These are phyloP conservation scores for Chlamydomonas sphaeroides DNA, from an alignment of 139 green algal species.

Conservation along the genomic window DNA sequence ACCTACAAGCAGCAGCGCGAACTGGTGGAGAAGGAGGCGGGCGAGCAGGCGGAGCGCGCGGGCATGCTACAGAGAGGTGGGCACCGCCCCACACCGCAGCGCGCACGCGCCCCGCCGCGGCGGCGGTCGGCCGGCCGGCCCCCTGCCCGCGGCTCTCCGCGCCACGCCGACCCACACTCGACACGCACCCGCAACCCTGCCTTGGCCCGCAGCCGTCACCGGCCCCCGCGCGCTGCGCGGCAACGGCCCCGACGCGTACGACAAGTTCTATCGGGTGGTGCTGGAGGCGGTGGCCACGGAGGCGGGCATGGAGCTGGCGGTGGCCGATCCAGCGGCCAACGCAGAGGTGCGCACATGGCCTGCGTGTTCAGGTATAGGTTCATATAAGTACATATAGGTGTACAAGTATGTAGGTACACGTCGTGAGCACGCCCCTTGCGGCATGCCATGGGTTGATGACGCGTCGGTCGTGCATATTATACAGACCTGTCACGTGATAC, in stretches of 20 bases:
- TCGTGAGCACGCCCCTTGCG: too few species aligned
- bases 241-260: conserved; percentile 39
- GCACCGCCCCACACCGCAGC: background rate
- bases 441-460: too few species aligned
- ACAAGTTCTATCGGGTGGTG: conserved; percentile 46
- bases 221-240: conserved; percentile 20
- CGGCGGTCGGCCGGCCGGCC: too few species aligned
- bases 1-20: conserved; percentile 59
- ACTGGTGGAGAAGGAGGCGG: conserved; percentile 49
- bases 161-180: too few species aligned
- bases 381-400: too few species aligned
- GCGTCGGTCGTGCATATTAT: too few species aligned
- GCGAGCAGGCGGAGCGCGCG: conserved; percentile 43
- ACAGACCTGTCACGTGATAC: too few species aligned
- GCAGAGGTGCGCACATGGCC: conserved; percentile 49
- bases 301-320: conserved; percentile 45
- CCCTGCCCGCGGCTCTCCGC: too few species aligned
- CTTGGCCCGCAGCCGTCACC: conserved; percentile 34
- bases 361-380: too few species aligned
- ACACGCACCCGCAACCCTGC: too few species aligned
- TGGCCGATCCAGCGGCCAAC: conserved; percentile 34
- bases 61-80: conserved; percentile 50
- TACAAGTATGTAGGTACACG: too few species aligned
- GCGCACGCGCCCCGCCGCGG: background rate
- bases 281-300: conserved; percentile 56